A percentile compares a stretch with the other conserved stretches of the same genome.
Evolutionary conservation across 441 rosid genomes (phyloP).

Genomic region (Jatropha multifida): DNA sequence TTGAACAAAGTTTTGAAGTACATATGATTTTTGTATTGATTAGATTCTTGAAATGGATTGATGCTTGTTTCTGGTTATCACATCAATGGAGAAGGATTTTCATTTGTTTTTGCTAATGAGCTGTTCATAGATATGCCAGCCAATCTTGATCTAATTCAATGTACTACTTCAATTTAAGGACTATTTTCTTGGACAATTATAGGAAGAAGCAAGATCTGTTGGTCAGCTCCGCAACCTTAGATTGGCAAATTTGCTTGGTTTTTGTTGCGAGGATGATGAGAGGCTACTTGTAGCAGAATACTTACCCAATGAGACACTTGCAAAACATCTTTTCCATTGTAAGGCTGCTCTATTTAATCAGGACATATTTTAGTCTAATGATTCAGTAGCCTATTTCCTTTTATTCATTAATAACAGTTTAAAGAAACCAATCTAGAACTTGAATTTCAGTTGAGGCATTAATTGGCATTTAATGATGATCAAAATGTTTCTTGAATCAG

Average conservation of each 20-base stretch:
- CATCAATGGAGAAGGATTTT: slow-evolving; percentile 2
- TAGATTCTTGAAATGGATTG: slow-evolving; percentile 6
- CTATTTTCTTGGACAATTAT: slow-evolving; percentile 2
- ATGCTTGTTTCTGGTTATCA: neutral
- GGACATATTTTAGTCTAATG: too few relatives aligned
- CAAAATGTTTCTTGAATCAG: slow-evolving; percentile 37
- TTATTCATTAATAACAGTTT: neutral
- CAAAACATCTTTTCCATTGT: slow-evolving; percentile 61
- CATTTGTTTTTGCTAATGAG: neutral
- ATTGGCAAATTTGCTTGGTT: slow-evolving; percentile 52
- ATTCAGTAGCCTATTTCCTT: too few relatives aligned
- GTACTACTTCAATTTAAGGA: neutral
- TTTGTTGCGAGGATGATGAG: slow-evolving; percentile 53
- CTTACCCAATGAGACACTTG: slow-evolving; percentile 54
- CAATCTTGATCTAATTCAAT: neutral
- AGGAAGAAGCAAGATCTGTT: slow-evolving; percentile 53
- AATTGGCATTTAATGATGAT: neutral
- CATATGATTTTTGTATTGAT: neutral
- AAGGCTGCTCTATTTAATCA: slow-evolving; percentile 24
- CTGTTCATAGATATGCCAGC: neutral
- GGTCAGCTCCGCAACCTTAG: slow-evolving; percentile 44
- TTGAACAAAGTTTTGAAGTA: neutral
- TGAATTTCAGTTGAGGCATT: neutral
- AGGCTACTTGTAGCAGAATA: slow-evolving; percentile 55
- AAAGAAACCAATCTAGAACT: neutral